A percentile compares a stretch with the other conserved stretches of the same genome.
These are phyloP conservation scores for Corynascus novoguineensis DNA, from an alignment of 495 filamentous ascomycete genomes.

Conservation along the genomic window DNA sequence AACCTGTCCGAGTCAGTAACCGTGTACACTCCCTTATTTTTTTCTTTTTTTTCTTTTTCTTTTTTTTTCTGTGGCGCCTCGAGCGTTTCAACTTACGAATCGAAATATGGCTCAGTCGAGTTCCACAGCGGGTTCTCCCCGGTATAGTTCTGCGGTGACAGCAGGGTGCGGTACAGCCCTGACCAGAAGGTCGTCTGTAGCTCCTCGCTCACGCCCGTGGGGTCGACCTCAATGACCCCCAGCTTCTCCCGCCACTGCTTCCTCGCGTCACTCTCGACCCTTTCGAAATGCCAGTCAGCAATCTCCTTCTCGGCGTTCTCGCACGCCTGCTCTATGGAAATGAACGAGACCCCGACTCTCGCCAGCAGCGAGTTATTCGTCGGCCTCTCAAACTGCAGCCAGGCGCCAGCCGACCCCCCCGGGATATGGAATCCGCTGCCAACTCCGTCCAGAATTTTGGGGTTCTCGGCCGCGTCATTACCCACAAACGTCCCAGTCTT, in stretches of 20 bases:
- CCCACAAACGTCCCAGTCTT: slow-evolving; percentile 50
- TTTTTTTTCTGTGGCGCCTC: neutral
- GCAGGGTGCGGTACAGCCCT: slow-evolving; percentile 58
- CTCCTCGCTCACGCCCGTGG: slow-evolving; percentile 49
- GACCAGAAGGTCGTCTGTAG: slow-evolving; percentile 63
- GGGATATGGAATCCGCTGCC: slow-evolving; percentile 41
- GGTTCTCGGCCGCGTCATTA: slow-evolving; percentile 40
- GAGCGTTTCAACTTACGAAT: slow-evolving; percentile 43
- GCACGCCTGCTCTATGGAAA: slow-evolving; percentile 58
- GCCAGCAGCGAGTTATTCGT: slow-evolving; percentile 45
- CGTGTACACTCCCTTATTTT: too few species aligned
- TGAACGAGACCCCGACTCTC: slow-evolving; percentile 62
- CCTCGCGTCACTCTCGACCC: slow-evolving; percentile 46
- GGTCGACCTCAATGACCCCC: slow-evolving; percentile 48
- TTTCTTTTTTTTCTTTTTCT: too few species aligned
- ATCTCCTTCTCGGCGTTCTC: slow-evolving; percentile 59
- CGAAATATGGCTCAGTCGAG: slow-evolving; percentile 67
- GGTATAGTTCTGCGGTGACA: slow-evolving; percentile 68
- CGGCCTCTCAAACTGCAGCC: slow-evolving; percentile 51
- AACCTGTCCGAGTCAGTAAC: slow-evolving; percentile 33
- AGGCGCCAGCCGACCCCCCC: slow-evolving; percentile 56
- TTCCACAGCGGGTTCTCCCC: slow-evolving; percentile 70
- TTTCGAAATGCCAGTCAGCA: slow-evolving; percentile 55
- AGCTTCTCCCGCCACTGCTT: slow-evolving; percentile 58
- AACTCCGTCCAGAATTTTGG: slow-evolving; percentile 41